Base-by-base conservation (phyloP, 164 flowering plant species). In the Tetrastigma voinierianum region DNA sequence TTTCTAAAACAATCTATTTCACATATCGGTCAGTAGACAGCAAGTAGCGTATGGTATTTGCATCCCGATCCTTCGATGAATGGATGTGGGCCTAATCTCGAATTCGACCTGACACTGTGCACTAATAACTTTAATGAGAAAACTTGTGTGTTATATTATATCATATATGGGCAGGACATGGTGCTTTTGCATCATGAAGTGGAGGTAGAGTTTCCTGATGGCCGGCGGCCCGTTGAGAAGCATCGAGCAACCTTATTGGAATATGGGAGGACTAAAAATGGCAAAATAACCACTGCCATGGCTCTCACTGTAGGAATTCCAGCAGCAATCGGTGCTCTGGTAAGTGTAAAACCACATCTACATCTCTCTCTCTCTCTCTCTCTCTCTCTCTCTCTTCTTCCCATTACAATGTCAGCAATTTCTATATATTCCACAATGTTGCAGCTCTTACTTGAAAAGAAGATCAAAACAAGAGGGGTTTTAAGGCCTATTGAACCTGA, bases 301-400 rank as follows among this genome's bases (percentile, higher is more conserved):
- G 96, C 96, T 66, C 79, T 85, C 55, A 91, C 97, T 13, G 97
- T 95, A 46, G 98, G 97, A 57, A 80, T 92, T 78, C 98, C 97
- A 13, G 97, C 88, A 25, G 98, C 96, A 52, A 86, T 88, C 49
- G 98, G 96, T 77, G 95, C 98, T 77, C 80, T 95, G 90, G 98
- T 91, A 84, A 47, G 6, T 55, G 0, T n/a, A 59, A n/a, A n/a
- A 11, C 10, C 63, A 13, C 8, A 45, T 59, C n/a, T n/a, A n/a
- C n/a, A n/a, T n/a, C n/a, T n/a, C n/a, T n/a, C n/a, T n/a, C n/a
- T n/a, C n/a, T n/a, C n/a, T n/a, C n/a, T n/a, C n/a, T n/a, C n/a
- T n/a, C n/a, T n/a, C n/a, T n/a, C n/a, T n/a, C n/a, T n/a, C n/a
- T 40, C 44, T 5, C 12, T 53, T 55, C 40, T 69, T 70, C 46